Conservation (phyloP, 768 basidiomycete species). For the Mycena galopus region DNA sequence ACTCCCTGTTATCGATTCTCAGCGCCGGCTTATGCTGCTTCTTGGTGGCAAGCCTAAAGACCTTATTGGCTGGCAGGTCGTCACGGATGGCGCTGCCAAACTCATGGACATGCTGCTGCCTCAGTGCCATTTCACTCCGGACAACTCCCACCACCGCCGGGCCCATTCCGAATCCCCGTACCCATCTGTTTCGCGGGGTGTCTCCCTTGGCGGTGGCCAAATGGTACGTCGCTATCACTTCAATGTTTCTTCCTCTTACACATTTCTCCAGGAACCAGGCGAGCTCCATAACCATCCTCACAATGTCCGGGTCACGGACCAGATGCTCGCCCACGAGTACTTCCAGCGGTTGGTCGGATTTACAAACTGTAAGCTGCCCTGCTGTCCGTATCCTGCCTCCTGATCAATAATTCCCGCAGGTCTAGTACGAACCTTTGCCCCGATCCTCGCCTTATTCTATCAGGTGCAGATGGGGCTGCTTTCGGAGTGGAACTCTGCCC, state of each 20-base stretch:
- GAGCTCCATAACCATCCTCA: neutral
- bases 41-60: slow-evolving; percentile 2
- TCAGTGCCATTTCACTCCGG: neutral
- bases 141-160: neutral
- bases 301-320: neutral
- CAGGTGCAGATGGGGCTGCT: neutral
- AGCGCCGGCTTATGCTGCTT: neutral
- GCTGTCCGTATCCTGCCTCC: neutral
- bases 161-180: neutral
- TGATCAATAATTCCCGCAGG: neutral
- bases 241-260: neutral
- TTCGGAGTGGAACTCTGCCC: neutral
- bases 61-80: neutral
- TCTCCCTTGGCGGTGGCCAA: neutral
- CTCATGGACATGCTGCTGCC: neutral
- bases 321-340: neutral
- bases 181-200: neutral
- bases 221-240: neutral
- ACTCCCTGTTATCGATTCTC: neutral
- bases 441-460: neutral
- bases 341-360: neutral
- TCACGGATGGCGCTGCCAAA: neutral
- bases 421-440: neutral
- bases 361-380: neutral
- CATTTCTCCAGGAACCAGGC: neutral